Conservation (phyloP, 257 asterid genomes). For the Voacanga thouarsii region DNA sequence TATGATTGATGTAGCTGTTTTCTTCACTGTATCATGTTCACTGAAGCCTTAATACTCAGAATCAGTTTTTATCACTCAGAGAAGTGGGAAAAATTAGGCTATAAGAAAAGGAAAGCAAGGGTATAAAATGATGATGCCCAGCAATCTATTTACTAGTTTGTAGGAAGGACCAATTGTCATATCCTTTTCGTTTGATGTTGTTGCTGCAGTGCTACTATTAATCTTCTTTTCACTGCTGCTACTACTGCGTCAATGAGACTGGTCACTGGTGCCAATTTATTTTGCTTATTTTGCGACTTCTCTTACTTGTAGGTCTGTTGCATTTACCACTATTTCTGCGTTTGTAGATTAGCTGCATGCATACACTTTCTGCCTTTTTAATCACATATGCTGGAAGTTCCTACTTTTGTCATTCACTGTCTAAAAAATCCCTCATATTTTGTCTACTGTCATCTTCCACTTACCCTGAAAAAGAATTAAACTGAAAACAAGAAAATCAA, state of each 20-base stretch:
- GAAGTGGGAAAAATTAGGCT: background rate
- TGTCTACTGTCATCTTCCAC: background rate
- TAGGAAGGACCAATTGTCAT: no score
- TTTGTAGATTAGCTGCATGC: no score
- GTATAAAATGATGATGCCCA: background rate
- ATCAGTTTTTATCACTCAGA: background rate
- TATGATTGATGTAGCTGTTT: background rate
- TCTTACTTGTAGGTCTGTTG: no score
- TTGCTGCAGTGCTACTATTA: no score
- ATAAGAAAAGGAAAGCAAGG: background rate
- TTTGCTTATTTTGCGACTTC: background rate
- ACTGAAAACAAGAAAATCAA: background rate
- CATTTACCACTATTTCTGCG: no score
- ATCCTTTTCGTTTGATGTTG: no score
- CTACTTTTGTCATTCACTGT: background rate
- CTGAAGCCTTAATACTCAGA: background rate
- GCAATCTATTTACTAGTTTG: no score
- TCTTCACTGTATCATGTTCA: background rate
- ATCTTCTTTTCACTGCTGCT: no score
- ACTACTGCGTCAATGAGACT: background rate
- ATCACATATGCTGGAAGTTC: background rate
- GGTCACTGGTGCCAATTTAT: background rate
- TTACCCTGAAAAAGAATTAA: background rate
- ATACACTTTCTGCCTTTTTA: no score
- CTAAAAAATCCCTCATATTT: background rate